Evolutionary conservation across 1,284 basidiomycete species (phyloP).

Genomic region (Heterobasidion parviporum): DNA sequence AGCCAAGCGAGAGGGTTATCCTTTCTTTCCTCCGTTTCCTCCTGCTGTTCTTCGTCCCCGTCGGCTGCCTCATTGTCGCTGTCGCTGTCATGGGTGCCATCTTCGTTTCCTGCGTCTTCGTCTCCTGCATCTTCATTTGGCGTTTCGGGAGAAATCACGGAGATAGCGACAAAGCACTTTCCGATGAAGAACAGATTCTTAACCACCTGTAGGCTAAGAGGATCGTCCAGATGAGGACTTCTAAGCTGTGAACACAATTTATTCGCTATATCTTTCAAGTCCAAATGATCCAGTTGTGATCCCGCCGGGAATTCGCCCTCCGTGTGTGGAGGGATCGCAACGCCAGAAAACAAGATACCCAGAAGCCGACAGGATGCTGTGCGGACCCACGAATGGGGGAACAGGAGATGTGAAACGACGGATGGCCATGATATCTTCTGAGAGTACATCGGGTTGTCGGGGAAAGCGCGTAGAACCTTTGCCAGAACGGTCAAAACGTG

Average conservation of each 20-base stretch:
- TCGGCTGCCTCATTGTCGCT: conserved; percentile 25
- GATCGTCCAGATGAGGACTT: conserved; percentile 73
- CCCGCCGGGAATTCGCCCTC: conserved; percentile 22
- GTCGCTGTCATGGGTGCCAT: conserved; percentile 19
- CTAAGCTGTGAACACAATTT: conserved; percentile 79
- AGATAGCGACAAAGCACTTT: conserved; percentile 65
- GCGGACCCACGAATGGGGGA: conserved; percentile 94
- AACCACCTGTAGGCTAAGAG: conserved; percentile 79
- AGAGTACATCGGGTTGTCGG: conserved; percentile 33
- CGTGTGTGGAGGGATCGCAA: conserved; percentile 31
- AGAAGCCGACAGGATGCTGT: conserved; percentile 75
- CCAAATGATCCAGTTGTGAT: conserved; percentile 39
- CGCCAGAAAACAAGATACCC: conserved; percentile 58
- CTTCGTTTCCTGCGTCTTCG: conserved; percentile 12
- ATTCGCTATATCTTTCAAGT: conserved; percentile 64
- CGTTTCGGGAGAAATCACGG: conserved; percentile 13
- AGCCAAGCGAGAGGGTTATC: conserved; percentile 80
- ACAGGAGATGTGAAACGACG: conserved; percentile 67
- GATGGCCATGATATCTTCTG: conserved; percentile 54
- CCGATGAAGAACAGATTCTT: conserved; percentile 93
- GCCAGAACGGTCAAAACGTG: conserved; percentile 64
- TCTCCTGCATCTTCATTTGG: conserved; percentile 7
- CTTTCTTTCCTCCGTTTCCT: conserved; percentile 14
- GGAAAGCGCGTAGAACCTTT: conserved; percentile 58
- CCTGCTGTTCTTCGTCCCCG: conserved; percentile 14